Base-by-base conservation (phyloP, 2,329 filamentous ascomycete species). In the Davidsoniella eucalypti region DNA sequence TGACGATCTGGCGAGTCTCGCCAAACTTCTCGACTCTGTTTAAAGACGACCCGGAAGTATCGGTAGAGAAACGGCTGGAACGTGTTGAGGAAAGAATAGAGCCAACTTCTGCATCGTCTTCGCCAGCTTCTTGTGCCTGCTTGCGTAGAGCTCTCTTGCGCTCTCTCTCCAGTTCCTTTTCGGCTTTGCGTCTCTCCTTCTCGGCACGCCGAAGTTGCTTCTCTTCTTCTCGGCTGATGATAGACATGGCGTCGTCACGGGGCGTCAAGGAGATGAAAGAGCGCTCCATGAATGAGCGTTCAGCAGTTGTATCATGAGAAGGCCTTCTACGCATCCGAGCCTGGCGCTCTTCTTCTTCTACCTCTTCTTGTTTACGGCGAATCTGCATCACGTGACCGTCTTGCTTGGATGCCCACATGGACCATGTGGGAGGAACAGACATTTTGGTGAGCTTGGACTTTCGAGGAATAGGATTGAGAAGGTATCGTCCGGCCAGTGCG, bases 371-470 rank as follows among this genome's bases (percentile, higher is more conserved):
- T 55, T 71, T 69, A 48, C 73, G 62, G 60, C 80, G 76, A 3
- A 76, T 67, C 44, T 70, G 67, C 3, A 93, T 71, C 0, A 83
- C 84, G 54, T 72, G 72, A 62, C 90, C 76, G 60, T 96, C 92
- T 60, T 95, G 87, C 61, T 84, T 93, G 43, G 82, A 88, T 12
- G 86, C 87, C 84, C 87, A 93, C 1, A 82, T 70, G 46, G 80
- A 84, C 90, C 90, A 96, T 29, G 26, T 25, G 12, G 43, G 45
- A 17, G 47, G 29, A 12, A 41, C 39, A 14, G 38, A 42, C 9
- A 52, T 48, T 47, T 52, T 52, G 26, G 47, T 45, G 6, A 52
- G 37, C 26, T 50, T 49, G n/a, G 47, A 49, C 47, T 52, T 52
- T 36, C 51, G 51, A n/a, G 51, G 26, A 26, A 42, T 48, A 55